A percentile compares a stretch with the other conserved stretches of the same genome.
Evolutionary conservation across 805 yeast species (phyloP).

Genomic region (Yamadazyma tumulicola): DNA sequence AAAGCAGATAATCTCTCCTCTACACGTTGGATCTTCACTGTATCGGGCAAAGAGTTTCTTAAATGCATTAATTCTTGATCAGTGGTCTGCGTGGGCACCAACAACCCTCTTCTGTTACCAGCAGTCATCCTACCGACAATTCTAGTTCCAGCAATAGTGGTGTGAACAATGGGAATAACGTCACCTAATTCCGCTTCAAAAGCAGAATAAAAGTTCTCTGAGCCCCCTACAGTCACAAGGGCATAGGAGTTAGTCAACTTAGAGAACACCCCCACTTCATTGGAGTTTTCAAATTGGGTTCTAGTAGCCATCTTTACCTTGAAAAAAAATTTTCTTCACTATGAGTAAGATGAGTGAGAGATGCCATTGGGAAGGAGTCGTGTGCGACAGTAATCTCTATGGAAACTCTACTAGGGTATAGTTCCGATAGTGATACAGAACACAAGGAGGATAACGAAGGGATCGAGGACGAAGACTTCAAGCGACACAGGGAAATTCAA

Average conservation of each 20-base stretch:
- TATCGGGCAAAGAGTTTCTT: slow-evolving; percentile 93
- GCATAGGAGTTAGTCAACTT: slow-evolving; percentile 95
- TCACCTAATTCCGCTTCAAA: slow-evolving; percentile 98
- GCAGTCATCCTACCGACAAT: slow-evolving; percentile 98
- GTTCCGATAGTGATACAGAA: slow-evolving; percentile 6
- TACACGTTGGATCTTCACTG: slow-evolving; percentile 93
- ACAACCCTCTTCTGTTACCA: slow-evolving; percentile 94
- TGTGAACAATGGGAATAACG: slow-evolving; percentile 92
- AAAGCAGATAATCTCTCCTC: slow-evolving; percentile 96
- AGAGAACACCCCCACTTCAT: slow-evolving; percentile 85
- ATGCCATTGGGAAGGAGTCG: too few relatives aligned
- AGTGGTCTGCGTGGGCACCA: slow-evolving; percentile 96
- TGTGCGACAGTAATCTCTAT: slow-evolving; percentile 5
- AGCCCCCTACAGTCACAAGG: slow-evolving; percentile 95
- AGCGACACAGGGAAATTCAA: background rate
- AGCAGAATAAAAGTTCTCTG: slow-evolving; percentile 79
- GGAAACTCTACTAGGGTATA: slow-evolving; percentile 6
- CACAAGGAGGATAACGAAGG: background rate
- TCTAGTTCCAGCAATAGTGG: slow-evolving; percentile 97
- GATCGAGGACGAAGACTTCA: background rate
- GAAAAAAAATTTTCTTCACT: slow-evolving; percentile 3
- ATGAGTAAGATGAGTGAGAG: slow-evolving; percentile 2
- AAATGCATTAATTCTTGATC: slow-evolving; percentile 98
- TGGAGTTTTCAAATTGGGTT: slow-evolving; percentile 48
- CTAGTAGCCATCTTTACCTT: slow-evolving; percentile 37